Conservation (phyloP, 441 rosid genomes). For the Syzygium malaccense region DNA sequence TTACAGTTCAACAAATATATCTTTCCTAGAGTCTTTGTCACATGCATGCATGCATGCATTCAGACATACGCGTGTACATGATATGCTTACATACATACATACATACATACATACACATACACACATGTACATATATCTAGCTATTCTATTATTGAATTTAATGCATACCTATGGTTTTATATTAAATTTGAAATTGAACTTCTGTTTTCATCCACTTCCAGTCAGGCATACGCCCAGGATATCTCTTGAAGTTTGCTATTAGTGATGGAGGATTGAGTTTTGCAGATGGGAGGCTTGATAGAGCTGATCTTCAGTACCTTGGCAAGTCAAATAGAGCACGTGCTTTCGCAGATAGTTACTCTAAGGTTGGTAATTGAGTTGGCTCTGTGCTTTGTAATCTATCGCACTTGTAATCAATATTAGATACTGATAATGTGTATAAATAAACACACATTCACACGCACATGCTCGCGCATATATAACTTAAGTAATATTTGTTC, state of each 20-base stretch:
- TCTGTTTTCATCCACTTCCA: constrained; percentile 21
- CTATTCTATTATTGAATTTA: neutral
- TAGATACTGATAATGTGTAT: neutral
- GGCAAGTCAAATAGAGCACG: constrained; percentile 68
- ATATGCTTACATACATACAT: fast-evolving
- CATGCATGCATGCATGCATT: neutral
- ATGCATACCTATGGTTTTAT: neutral
- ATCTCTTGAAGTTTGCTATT: constrained; percentile 68
- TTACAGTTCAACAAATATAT: neutral
- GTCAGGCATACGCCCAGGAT: constrained; percentile 55
- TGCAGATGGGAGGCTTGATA: constrained; percentile 75
- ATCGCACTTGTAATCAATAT: neutral
- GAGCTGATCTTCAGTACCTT: constrained; percentile 65
- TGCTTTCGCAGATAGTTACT: constrained; percentile 89
- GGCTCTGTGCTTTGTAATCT: neutral
- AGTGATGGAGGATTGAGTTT: constrained; percentile 66
- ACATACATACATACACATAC: neutral
- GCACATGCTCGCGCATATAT: no score
- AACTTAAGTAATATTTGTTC: neutral
- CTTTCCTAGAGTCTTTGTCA: neutral
- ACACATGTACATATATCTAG: neutral
- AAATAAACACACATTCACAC: neutral
- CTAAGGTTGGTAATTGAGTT: constrained; percentile 53
- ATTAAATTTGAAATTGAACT: neutral
- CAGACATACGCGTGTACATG: neutral